Evolutionary conservation across 106 monocot species (phyloP), one percentile per base, ranked within the genome.

Genomic region (Xerophyta viscosa): DNA sequence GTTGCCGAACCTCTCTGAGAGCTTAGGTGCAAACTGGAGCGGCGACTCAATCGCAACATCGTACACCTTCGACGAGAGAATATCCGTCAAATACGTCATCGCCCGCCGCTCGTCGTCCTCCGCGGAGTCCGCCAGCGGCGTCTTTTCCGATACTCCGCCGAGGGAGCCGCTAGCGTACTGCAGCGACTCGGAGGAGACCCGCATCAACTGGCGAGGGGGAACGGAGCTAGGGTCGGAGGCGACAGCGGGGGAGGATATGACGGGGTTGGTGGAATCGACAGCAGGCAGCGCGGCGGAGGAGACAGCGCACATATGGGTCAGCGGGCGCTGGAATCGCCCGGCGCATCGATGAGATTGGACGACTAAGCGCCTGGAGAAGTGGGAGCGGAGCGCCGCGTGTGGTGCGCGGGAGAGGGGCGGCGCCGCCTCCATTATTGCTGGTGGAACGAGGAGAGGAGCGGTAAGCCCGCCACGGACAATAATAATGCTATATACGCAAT

Each of bases 11-110:
- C 73, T 74, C 60, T 84, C 48, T 3, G 88, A 94, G 4, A 88
- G 71, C 74, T 88, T 94, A 14, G 81, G 50, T 0, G 94, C 94
- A 2, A 63, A 30, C 48, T 94, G 78, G 43, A 94, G 68, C 9
- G 94, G 94, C 18, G 88, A 84, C 61, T 94, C 94, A 17, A 84
- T 71, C 6, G 88, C 88, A 12, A 94, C 94, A 20, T 94, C 94
- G 52, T 94, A 94, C 39, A 81, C 94, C 64, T 54, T 77, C 20
- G 94, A 94, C 23, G 80, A 62, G 0, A 94, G 69, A 20, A 84
- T 78, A 29, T 55, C 48, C 0, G 86, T 76, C 11, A 92, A 57
- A 51, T 92, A 86, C 36, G 61, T 72, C 78, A 92, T 68, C 39
- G 23, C 52, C 12, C 56, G 18, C 23, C 63, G 23, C 52, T n/a